phyloP scores from a whole-genome alignment of 129 eudicot species.

The Saposhnikovia divaricata region DNA sequence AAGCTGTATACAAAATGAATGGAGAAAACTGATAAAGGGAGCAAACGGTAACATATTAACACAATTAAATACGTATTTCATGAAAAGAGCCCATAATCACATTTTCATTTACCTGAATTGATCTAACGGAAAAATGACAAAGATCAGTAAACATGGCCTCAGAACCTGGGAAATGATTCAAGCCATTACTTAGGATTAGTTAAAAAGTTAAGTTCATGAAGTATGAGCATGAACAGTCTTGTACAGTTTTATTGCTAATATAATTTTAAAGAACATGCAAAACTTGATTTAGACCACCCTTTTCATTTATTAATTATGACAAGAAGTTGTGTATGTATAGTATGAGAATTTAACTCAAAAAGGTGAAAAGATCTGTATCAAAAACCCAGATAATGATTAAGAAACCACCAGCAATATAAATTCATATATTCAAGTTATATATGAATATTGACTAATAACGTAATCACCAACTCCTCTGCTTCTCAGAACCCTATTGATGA shows the following conservation, averaged over 20 bases:
- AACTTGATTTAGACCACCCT: too few relatives aligned
- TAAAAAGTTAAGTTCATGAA: neutral
- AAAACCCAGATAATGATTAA: too few relatives aligned
- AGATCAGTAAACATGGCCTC: constrained; percentile 99
- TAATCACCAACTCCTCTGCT: too few relatives aligned
- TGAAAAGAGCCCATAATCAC: neutral
- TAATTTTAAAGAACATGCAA: neutral
- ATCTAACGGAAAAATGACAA: constrained; percentile 89
- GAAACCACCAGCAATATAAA: too few relatives aligned
- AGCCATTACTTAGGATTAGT: constrained; percentile 12
- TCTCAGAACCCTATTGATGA: too few relatives aligned
- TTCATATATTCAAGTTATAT: too few relatives aligned
- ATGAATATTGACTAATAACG: too few relatives aligned
- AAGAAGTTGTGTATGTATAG: too few relatives aligned
- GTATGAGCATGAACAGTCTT: neutral
- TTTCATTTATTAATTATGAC: too few relatives aligned
- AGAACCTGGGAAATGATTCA: constrained; percentile 54
- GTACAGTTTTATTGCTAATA: neutral
- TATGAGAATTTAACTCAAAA: too few relatives aligned
- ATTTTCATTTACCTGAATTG: constrained; percentile 65
- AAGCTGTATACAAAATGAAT: constrained; percentile 41
- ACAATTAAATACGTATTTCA: neutral
- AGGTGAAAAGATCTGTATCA: too few relatives aligned
- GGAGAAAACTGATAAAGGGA: neutral
- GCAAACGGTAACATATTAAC: neutral